A percentile compares a stretch with the other conserved stretches of the same genome.
phyloP scores from a whole-genome alignment of 2,329 filamentous ascomycete genomes.

The Claviceps pusilla region DNA sequence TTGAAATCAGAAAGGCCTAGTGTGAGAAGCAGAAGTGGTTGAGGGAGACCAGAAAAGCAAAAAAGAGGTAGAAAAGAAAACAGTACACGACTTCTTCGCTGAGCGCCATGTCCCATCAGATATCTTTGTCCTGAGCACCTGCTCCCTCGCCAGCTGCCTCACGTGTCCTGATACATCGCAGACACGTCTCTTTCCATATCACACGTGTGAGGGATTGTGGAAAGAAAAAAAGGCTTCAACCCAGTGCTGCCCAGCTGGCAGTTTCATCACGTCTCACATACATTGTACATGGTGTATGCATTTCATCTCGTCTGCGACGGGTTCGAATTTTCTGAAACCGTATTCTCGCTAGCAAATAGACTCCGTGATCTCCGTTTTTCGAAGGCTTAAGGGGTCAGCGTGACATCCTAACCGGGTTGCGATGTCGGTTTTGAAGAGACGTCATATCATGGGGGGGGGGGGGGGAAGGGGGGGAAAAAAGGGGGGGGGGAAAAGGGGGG shows the following conservation, averaged over 20 bases:
- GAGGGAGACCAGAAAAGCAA: not conserved
- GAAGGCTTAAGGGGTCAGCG: not conserved
- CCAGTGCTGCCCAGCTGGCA: not conserved
- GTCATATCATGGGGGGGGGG: no score
- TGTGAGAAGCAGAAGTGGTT: not conserved
- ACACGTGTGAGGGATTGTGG: not conserved
- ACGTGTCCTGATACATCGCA: not conserved
- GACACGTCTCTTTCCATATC: not conserved
- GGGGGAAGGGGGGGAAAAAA: no score
- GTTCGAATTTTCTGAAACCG: not conserved
- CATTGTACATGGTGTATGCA: no score
- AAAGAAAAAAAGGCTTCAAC: not conserved
- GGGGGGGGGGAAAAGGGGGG: no score
- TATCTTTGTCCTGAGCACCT: not conserved
- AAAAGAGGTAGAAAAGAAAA: not conserved
- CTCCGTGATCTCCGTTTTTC: not conserved
- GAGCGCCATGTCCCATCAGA: not conserved
- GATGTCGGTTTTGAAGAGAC: no score
- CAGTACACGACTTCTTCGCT: not conserved
- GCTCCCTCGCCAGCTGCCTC: not conserved
- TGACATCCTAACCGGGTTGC: not conserved
- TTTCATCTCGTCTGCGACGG: not conserved
- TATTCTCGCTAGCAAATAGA: not conserved
- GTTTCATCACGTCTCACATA: not conserved
- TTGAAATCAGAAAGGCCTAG: not conserved